A percentile compares a stretch with the other conserved stretches of the same genome.
Conservation (phyloP, 352 stramenopile genomes). For the Pseudoperonospora humuli region DNA sequence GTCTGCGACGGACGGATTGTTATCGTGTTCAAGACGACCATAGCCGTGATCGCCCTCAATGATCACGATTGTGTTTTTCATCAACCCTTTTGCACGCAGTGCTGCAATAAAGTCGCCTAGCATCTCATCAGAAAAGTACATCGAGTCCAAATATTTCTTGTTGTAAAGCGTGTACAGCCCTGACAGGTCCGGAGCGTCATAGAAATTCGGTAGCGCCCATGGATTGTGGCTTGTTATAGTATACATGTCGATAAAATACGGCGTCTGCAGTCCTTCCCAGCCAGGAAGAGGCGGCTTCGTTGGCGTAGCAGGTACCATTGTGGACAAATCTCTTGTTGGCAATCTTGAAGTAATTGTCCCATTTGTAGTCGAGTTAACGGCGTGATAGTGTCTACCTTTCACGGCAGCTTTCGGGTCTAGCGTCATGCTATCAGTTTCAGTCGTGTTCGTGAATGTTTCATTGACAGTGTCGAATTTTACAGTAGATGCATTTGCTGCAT, state of each 20-base stretch:
- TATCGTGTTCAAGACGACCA: conserved; percentile 57
- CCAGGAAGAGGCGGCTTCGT: conserved; percentile 22
- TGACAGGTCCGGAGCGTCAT: conserved; percentile 37
- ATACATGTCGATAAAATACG: conserved; percentile 79
- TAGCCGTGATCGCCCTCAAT: conserved; percentile 65
- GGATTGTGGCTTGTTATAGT: conserved; percentile 69
- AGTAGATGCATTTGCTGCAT: background rate
- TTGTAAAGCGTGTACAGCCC: conserved; percentile 56
- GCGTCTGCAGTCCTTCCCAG: conserved; percentile 53
- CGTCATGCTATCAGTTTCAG: conserved; percentile 4
- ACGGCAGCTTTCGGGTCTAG: conserved; percentile 11
- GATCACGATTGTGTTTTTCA: conserved; percentile 70
- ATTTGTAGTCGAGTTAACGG: conserved; percentile 1
- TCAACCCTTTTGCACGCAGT: conserved; percentile 42
- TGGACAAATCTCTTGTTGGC: conserved; percentile 4
- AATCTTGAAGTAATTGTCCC: background rate
- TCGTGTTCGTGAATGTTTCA: conserved; percentile 5
- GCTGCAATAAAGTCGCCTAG: conserved; percentile 47
- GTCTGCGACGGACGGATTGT: conserved; percentile 54
- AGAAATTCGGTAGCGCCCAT: conserved; percentile 43
- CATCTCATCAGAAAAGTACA: conserved; percentile 65
- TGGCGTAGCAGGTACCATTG: background rate
- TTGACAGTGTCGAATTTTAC: background rate
- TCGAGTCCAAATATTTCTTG: conserved; percentile 61
- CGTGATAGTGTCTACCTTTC: conserved; percentile 21